Evolutionary conservation across 2,329 filamentous ascomycete species (phyloP).

Genomic region (Penicillium psychrosexuale): DNA sequence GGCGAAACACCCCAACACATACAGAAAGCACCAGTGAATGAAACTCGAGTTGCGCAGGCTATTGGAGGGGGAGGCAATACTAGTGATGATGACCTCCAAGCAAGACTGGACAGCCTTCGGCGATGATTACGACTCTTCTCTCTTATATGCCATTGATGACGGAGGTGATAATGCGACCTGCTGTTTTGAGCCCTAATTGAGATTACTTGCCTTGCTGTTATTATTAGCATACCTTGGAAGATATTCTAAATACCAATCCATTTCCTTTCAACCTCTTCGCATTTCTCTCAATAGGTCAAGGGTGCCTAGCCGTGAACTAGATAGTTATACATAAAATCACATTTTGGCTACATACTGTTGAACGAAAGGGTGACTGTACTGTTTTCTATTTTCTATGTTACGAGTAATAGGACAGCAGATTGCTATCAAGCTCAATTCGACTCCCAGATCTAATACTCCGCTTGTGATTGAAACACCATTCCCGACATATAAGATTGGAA

Average conservation of each 20-base stretch:
- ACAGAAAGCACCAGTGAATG: constrained; percentile 68
- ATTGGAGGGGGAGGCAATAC: constrained; percentile 57
- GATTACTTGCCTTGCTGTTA: background rate
- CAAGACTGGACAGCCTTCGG: constrained; percentile 82
- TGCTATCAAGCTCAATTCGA: background rate
- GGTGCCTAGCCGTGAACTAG: background rate
- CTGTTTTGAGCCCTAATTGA: background rate
- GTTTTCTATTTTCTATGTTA: no score
- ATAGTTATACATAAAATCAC: background rate
- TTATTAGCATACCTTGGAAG: constrained; percentile 6
- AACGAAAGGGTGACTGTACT: no score
- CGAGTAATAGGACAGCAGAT: no score
- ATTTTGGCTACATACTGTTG: background rate
- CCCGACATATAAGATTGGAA: background rate
- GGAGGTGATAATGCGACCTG: background rate
- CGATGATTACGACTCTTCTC: constrained; percentile 38
- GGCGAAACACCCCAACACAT: constrained; percentile 86
- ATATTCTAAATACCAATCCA: constrained; percentile 1
- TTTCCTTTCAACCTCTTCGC: background rate
- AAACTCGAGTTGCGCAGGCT: constrained; percentile 80
- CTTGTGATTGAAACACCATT: background rate
- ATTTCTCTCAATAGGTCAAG: background rate
- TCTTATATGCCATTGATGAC: constrained; percentile 3
- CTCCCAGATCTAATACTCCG: background rate
- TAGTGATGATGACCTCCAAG: constrained; percentile 86